These are phyloP conservation scores for Fusarium drepaniforme DNA, from an alignment of 2,329 filamentous ascomycete species.

Conservation along the genomic window DNA sequence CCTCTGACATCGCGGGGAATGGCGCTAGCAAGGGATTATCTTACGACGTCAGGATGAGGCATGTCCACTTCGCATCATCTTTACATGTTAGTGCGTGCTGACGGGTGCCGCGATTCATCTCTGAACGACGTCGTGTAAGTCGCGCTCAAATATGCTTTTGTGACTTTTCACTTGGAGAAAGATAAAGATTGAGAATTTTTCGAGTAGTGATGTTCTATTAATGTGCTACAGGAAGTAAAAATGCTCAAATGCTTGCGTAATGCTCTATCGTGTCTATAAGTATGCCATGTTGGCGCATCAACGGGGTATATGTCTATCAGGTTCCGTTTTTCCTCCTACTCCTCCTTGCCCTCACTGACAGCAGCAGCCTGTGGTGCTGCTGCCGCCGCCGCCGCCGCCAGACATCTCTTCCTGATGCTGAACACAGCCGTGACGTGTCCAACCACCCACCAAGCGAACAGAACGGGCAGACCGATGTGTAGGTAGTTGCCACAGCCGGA, in stretches of 20 bases:
- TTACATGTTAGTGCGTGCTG: neutral
- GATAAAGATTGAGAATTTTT: neutral
- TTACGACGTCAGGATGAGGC: neutral
- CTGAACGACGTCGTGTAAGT: neutral
- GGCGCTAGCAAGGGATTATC: neutral
- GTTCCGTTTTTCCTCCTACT: neutral
- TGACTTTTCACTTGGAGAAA: neutral
- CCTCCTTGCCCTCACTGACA: constrained; percentile 14
- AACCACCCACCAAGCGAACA: constrained; percentile 55
- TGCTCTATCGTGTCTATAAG: neutral
- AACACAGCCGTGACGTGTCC: constrained; percentile 42
- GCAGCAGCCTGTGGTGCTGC: neutral
- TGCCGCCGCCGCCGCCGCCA: constrained; percentile 21
- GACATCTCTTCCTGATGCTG: constrained; percentile 40
- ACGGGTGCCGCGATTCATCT: neutral
- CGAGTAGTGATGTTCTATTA: neutral
- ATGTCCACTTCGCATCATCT: neutral
- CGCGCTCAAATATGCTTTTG: neutral
- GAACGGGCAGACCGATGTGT: constrained; percentile 54
- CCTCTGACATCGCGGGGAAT: neutral
- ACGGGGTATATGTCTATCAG: neutral
- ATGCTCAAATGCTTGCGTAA: neutral
- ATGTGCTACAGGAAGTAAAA: neutral
- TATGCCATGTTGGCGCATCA: neutral
- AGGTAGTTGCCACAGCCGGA: constrained; percentile 55